Evolutionary conservation across 2,329 filamentous ascomycete species (phyloP).

Genomic region (Alternaria sp.): DNA sequence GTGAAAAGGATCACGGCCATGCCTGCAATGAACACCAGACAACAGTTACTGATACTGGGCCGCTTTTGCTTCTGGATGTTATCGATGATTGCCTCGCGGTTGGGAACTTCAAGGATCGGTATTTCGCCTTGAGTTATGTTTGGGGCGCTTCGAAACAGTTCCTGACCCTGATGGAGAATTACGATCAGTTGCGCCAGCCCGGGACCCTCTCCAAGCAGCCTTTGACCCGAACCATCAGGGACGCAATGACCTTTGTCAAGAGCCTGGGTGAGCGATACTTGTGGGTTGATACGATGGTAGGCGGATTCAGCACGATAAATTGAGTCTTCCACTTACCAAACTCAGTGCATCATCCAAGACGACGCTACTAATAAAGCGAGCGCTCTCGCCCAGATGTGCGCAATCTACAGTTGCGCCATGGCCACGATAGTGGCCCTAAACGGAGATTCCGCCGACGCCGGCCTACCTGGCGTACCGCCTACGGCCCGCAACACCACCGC

Average conservation of each 20-base stretch:
- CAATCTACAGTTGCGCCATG: constrained; percentile 7
- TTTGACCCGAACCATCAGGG: constrained; percentile 6
- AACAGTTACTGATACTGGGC: background rate
- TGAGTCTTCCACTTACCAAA: background rate
- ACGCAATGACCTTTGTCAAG: constrained; percentile 4
- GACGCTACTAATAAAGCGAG: constrained; percentile 6
- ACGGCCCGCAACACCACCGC: constrained; percentile 1
- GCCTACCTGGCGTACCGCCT: constrained; percentile 1
- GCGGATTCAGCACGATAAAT: background rate
- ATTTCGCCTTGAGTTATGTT: constrained; percentile 11
- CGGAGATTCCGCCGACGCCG: constrained; percentile 4
- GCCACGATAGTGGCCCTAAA: constrained; percentile 4
- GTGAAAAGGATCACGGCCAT: background rate
- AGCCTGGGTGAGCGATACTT: constrained; percentile 7
- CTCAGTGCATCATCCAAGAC: constrained; percentile 5
- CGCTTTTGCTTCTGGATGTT: constrained; percentile 5
- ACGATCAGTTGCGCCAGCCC: background rate
- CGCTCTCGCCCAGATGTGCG: constrained; percentile 1
- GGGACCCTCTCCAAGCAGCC: constrained; percentile 1
- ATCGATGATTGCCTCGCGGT: background rate
- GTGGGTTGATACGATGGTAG: constrained; percentile 11
- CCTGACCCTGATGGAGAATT: constrained; percentile 1
- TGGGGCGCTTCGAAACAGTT: constrained; percentile 12
- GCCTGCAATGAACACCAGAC: background rate
- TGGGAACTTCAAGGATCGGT: background rate